Evolutionary conservation across 164 flowering plant genomes (phyloP).

Genomic region (Vitis cinerea): DNA sequence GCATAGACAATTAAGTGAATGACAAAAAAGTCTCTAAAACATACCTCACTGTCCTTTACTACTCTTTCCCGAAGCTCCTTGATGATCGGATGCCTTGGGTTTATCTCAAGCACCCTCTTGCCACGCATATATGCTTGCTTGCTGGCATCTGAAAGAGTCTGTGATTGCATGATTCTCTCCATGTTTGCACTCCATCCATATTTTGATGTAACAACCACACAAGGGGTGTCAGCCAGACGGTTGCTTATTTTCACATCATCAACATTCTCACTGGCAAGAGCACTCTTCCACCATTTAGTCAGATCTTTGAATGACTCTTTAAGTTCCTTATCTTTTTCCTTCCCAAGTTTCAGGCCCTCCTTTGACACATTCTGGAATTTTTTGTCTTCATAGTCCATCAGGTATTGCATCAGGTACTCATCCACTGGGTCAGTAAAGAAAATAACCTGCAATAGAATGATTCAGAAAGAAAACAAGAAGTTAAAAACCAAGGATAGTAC

Average conservation of each 20-base stretch:
- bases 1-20: neutral
- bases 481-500: neutral
- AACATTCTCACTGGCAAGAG: conserved; percentile 76
- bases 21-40: neutral
- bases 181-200: conserved; percentile 98
- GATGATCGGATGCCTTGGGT: conserved; percentile 93
- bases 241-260: conserved; percentile 91
- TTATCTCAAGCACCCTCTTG: conserved; percentile 93
- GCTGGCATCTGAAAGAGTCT: conserved; percentile 89
- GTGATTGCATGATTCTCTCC: conserved; percentile 97
- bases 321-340: conserved; percentile 79
- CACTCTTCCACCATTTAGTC: conserved; percentile 92
- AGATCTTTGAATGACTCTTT: conserved; percentile 94
- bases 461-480: neutral
- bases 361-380: conserved; percentile 96
- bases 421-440: conserved; percentile 99
- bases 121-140: conserved; percentile 98
- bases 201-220: conserved; percentile 96
- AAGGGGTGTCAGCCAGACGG: conserved; percentile 83
- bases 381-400: conserved; percentile 96
- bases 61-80: conserved; percentile 89
- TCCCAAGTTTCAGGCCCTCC: conserved; percentile 91
- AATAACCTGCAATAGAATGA: conserved; percentile 62
- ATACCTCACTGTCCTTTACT: conserved; percentile 78
- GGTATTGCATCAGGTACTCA: conserved; percentile 93